Evolutionary conservation across 2,329 filamentous ascomycete species (phyloP), one percentile per base, ranked within the genome.

Genomic region (Cladosporium sp.): DNA sequence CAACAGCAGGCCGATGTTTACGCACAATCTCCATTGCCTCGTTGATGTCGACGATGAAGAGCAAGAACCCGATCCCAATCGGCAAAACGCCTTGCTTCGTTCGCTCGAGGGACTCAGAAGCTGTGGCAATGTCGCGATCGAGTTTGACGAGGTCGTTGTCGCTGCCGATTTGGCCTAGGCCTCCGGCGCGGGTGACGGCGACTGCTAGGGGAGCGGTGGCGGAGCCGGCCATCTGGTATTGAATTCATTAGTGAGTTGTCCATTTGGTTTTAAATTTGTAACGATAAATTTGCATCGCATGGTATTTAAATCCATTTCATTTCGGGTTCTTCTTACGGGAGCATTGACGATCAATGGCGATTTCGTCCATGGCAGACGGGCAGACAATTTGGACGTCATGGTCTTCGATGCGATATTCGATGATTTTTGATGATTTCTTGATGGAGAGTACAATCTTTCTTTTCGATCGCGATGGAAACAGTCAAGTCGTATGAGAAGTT

Each of bases 11-110:
- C 20, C 59, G 63, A 56, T 66, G 65, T 61, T 76, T 73, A 20
- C 67, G 67, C 15, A 89, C 73, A 11, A 87, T 62, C 1, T 80
- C 79, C 1, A 84, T 68, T 1, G 76, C 75, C 20, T 73, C 69
- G 47, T 80, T 72, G 59, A 83, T 66, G 1, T 51, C 28, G 3
- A 49, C 50, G 14, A 70, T 61, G 74, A 74, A 84, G 45, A 84
- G 81, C 58, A 88, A 78, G 71, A 89, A 85, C 58, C 86, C 87
- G 3, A 88, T 75, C 60, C 81, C 84, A 43, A 88, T 73, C 39
- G 81, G 81, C 1, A 84, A 70, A 45, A 67, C 61, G 12, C 73
- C 65, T 11, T 58, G 50, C 17, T 63, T 55, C 3, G 61, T 64
- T 42, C 64, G 64, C 11, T 64, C 60, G 19, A 79, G 69, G 5